These are phyloP conservation scores for Curvularia spicifera DNA, from an alignment of 2,329 filamentous ascomycete species.

Conservation along the genomic window DNA sequence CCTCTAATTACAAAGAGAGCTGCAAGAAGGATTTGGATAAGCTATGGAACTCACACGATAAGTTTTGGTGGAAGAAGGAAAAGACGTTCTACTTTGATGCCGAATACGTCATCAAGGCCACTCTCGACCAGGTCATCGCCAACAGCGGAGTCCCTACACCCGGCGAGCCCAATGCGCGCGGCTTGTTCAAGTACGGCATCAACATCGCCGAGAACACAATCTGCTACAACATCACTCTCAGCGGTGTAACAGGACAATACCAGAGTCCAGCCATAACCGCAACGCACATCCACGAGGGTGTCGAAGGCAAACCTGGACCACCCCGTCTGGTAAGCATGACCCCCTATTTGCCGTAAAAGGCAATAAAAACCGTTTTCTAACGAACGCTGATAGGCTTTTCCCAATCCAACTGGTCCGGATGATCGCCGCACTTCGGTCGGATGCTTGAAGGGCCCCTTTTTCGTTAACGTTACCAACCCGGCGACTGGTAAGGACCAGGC, in stretches of 20 bases:
- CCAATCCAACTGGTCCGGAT: constrained; percentile 49
- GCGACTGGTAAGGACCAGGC: constrained; percentile 52
- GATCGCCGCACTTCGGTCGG: constrained; percentile 31
- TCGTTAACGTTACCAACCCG: constrained; percentile 41
- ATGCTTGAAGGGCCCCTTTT: constrained; percentile 41
- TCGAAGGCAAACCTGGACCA: constrained; percentile 56
- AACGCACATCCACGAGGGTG: constrained; percentile 63
- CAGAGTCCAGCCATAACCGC: constrained; percentile 59
- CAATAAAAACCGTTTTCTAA: background rate
- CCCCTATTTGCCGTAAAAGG: no score
- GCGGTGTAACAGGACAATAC: constrained; percentile 59
- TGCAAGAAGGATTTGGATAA: constrained; percentile 33
- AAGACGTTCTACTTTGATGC: constrained; percentile 56
- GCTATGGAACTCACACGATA: constrained; percentile 27
- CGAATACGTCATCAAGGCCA: constrained; percentile 57
- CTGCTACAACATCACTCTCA: constrained; percentile 60
- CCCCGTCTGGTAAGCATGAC: constrained; percentile 52
- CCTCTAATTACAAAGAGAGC: constrained; percentile 23
- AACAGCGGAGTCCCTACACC: constrained; percentile 47
- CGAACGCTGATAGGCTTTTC: constrained; percentile 18
- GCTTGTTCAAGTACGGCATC: constrained; percentile 61
- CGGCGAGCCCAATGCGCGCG: constrained; percentile 55
- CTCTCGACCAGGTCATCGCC: constrained; percentile 59
- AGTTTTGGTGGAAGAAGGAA: constrained; percentile 33
- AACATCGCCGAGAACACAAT: constrained; percentile 55